phyloP scores from a whole-genome alignment of 2,329 filamentous ascomycete species.

The Pseudodiploospora longispora region DNA sequence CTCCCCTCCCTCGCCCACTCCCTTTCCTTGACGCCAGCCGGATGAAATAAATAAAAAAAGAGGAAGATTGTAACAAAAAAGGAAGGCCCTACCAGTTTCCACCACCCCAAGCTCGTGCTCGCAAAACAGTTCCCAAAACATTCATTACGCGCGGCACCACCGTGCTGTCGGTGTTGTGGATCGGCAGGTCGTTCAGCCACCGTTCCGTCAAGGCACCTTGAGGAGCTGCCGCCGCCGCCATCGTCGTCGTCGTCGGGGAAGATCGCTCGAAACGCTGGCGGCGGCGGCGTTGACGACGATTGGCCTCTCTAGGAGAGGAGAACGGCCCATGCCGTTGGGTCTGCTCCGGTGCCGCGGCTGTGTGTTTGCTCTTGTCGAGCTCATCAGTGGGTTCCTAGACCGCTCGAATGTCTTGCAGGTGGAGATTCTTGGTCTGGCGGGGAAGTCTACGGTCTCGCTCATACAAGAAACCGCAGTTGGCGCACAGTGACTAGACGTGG shows the following conservation, averaged over 20 bases:
- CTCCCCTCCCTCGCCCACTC: constrained; percentile 2
- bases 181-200: constrained; percentile 4
- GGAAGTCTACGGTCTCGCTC: constrained; percentile 82
- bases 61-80: background rate
- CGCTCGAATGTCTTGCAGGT: constrained; percentile 25
- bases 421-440: constrained; percentile 33
- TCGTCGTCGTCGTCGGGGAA: background rate
- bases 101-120: constrained; percentile 19
- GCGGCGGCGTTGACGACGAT: constrained; percentile 3
- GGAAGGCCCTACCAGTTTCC: constrained; percentile 12
- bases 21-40: constrained; percentile 1
- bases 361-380: constrained; percentile 12
- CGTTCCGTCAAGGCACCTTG: background rate
- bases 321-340: constrained; percentile 2
- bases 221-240: background rate
- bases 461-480: constrained; percentile 85
- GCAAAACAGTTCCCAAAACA: constrained; percentile 17
- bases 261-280: background rate
- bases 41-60: background rate
- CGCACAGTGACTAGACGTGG: constrained; percentile 64
- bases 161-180: constrained; percentile 5
- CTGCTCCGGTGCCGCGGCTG: constrained; percentile 1
- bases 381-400: constrained; percentile 19
- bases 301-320: constrained; percentile 8
- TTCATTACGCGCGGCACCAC: constrained; percentile 10